These are phyloP conservation scores for Carallia brachiata DNA, from an alignment of 345 rosid genomes.

Conservation along the genomic window DNA sequence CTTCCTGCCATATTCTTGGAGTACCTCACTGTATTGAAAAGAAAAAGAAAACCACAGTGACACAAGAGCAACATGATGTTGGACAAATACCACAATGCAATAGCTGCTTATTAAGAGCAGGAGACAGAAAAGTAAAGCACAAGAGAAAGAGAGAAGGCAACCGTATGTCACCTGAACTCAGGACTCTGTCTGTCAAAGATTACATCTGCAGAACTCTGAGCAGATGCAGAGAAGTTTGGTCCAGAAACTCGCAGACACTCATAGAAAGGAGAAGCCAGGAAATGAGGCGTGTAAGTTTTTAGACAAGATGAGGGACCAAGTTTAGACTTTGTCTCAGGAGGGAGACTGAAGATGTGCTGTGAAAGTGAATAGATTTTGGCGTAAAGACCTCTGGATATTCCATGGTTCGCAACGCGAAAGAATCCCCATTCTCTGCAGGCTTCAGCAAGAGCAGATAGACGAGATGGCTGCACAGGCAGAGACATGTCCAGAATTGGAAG, in stretches of 20 bases:
- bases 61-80: not conserved
- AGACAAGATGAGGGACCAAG: conserved; percentile 34
- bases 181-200: conserved; percentile 14
- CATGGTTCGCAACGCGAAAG: conserved; percentile 41
- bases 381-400: conserved; percentile 34
- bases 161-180: conserved; percentile 32
- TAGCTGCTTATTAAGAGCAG: too few relatives aligned
- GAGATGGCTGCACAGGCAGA: conserved; percentile 25
- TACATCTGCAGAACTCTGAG: conserved; percentile 26
- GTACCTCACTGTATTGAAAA: conserved; percentile 7
- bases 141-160: not conserved
- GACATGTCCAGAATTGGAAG: conserved; percentile 39
- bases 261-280: conserved; percentile 48
- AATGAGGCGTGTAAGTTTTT: conserved; percentile 36
- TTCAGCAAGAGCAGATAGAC: conserved; percentile 20
- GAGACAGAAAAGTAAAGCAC: not conserved
- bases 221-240: conserved; percentile 37
- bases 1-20: conserved; percentile 35
- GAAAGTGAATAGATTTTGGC: conserved; percentile 23
- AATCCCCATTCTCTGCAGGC: conserved; percentile 46
- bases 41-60: not conserved
- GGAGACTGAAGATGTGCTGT: conserved; percentile 27
- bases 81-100: not conserved
- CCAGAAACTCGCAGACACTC: conserved; percentile 39
- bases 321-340: conserved; percentile 28